Evolutionary conservation across 2,329 filamentous ascomycete genomes (phyloP), one percentile per base, ranked within the genome.

Genomic region (Trichoderma polysporum): DNA sequence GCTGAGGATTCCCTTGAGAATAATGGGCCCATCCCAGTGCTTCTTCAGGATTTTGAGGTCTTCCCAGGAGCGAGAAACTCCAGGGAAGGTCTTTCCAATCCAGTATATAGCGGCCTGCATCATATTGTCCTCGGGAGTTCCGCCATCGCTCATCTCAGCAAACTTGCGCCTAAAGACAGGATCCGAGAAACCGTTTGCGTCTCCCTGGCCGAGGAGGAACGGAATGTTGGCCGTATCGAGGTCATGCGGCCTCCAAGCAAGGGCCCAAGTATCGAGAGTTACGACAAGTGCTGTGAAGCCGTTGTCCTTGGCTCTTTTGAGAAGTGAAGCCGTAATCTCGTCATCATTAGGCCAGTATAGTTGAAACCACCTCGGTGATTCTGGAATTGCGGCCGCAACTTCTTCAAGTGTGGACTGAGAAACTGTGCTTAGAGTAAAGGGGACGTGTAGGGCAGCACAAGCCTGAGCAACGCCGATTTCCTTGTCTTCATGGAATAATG

Each of bases 291-390:
- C 88, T 37, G 82, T 83, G 77, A 84, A 93, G 1, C 90, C 90
- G 35, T 80, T 83, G 0, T 78, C 80, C 73, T 86, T 87, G 0
- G 90, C 91, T 0, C 90, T 83, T 1, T 77, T 74, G 4, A 93
- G 81, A 17, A 93, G 78, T 1, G 86, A 90, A 0, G 83, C 79
- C 0, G 90, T 92, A 64, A 92, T 80, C 3, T 88, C 85, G 61
- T 92, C 84, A 64, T 86, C 84, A 22, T 82, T 78, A 0, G 90
- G 90, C 88, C 90, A 92, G 78, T 93, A 93, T 0, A 93, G 83
- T 74, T 93, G 91, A 74, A 85, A 93, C 89, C 89, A 93, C 12
- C 89, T 80, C 35, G 84, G 80, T 0, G 86, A 86, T 5, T 84
- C 77, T 0, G 84, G 84, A 59, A 84, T 87, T 0, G 86, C 87